phyloP scores from a whole-genome alignment of 169 alveolate genomes.

The Cryptosporidium parvum region DNA sequence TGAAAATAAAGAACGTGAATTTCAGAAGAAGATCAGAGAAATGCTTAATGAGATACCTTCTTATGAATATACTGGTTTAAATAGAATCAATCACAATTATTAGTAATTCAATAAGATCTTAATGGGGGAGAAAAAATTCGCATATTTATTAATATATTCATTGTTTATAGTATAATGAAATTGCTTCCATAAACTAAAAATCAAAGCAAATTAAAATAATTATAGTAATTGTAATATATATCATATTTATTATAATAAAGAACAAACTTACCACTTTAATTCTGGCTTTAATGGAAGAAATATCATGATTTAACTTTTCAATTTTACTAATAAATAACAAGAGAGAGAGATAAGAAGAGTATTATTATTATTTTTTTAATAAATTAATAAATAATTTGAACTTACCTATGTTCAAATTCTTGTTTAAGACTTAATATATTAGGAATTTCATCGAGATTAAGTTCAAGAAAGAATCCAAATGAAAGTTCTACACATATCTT shows the following conservation, averaged over 20 bases:
- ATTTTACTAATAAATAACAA: constrained; percentile 16
- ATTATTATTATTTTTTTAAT: background rate
- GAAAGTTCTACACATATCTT: constrained; percentile 55
- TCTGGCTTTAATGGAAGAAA: constrained; percentile 53
- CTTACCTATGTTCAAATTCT: constrained; percentile 67
- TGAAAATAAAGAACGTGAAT: constrained; percentile 6
- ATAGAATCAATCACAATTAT: constrained; percentile 23
- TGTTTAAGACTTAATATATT: constrained; percentile 37
- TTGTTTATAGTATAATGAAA: constrained; percentile 6
- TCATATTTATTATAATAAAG: background rate
- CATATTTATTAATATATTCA: background rate
- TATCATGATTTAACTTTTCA: constrained; percentile 40
- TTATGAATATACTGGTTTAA: constrained; percentile 38
- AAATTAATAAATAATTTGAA: background rate
- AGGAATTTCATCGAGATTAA: constrained; percentile 50
- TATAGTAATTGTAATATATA: background rate
- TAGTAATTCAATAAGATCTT: background rate
- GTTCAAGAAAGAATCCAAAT: constrained; percentile 65
- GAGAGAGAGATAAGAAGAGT: too few relatives aligned
- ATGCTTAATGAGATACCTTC: constrained; percentile 68
- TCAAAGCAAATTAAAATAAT: background rate
- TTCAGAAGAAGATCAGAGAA: constrained; percentile 26
- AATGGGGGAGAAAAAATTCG: background rate
- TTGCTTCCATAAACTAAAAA: constrained; percentile 59
- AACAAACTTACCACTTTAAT: constrained; percentile 54